These are phyloP conservation scores for Kodamaea restingae DNA, from an alignment of 805 yeast species.

Conservation along the genomic window DNA sequence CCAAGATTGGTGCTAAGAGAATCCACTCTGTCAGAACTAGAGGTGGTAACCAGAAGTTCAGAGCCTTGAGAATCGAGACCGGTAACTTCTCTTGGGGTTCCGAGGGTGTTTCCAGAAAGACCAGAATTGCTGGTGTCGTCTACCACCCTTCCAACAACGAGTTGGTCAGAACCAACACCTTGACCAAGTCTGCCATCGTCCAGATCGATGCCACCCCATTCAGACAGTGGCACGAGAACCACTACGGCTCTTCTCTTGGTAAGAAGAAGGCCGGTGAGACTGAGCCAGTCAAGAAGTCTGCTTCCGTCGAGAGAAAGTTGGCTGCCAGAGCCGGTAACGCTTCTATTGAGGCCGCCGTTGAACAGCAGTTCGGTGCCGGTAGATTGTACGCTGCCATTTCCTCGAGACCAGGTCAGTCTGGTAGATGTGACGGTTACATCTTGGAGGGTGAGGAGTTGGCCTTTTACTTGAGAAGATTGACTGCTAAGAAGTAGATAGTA, in stretches of 20 bases:
- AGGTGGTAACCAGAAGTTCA: conserved; percentile 99
- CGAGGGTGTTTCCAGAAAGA: conserved; percentile 97
- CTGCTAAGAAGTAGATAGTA: conserved; percentile 87
- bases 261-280: conserved; percentile 60
- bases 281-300: conserved; percentile 63
- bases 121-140: conserved; percentile 96
- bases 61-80: conserved; percentile 98
- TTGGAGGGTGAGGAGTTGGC: conserved; percentile 99
- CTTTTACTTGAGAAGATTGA: conserved; percentile 99
- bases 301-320: conserved; percentile 83
- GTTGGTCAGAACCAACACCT: conserved; percentile 98
- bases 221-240: conserved; percentile 98
- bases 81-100: conserved; percentile 99
- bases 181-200: conserved; percentile 97
- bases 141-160: conserved; percentile 99
- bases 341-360: conserved; percentile 85
- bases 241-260: conserved; percentile 93
- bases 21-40: conserved; percentile 99
- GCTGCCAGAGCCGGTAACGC: conserved; percentile 87
- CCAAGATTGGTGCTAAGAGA: conserved; percentile 98
- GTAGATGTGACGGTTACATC: conserved; percentile 99
- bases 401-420: conserved; percentile 99
- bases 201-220: conserved; percentile 99
- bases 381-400: conserved; percentile 97
- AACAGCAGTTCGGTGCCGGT: conserved; percentile 97